These are phyloP conservation scores for Leccinum angustisporum DNA, from an alignment of 1,284 basidiomycete genomes.

Conservation along the genomic window DNA sequence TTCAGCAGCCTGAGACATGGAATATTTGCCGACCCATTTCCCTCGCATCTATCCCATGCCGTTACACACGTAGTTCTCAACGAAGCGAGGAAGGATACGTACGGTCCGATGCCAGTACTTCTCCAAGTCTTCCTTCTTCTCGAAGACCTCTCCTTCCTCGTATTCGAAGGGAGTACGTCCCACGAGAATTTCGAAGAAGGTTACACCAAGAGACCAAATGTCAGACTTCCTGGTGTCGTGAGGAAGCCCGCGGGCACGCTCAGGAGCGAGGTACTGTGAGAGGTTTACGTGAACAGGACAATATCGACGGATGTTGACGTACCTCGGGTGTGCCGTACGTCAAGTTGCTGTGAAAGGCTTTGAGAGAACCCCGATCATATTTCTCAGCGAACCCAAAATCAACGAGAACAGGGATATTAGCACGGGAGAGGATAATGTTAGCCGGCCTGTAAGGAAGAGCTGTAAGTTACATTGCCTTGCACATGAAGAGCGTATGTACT, in stretches of 20 bases:
- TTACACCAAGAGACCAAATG: slow-evolving; percentile 89
- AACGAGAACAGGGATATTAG: slow-evolving; percentile 79
- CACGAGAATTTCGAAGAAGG: slow-evolving; percentile 89
- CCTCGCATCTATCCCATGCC: slow-evolving; percentile 56
- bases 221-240: slow-evolving; percentile 94
- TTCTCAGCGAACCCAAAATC: slow-evolving; percentile 92
- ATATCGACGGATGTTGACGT: slow-evolving; percentile 10
- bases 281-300: slow-evolving; percentile 1
- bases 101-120: slow-evolving; percentile 83
- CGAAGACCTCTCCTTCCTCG: slow-evolving; percentile 76
- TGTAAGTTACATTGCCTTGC: neutral
- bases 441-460: slow-evolving; percentile 58
- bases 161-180: slow-evolving; percentile 91
- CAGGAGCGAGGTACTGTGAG: slow-evolving; percentile 79
- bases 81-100: slow-evolving; percentile 20
- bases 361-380: slow-evolving; percentile 58
- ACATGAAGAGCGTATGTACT: slow-evolving; percentile 49
- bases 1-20: slow-evolving; percentile 66
- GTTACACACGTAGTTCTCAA: slow-evolving; percentile 1
- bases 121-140: slow-evolving; percentile 78
- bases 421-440: slow-evolving; percentile 78
- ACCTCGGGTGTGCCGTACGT: slow-evolving; percentile 91
- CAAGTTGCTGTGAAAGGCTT: slow-evolving; percentile 79
- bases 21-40: slow-evolving; percentile 81
- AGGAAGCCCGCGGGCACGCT: slow-evolving; percentile 78